Conservation (phyloP, 129 eudicot species). For the Artemisia annua region DNA sequence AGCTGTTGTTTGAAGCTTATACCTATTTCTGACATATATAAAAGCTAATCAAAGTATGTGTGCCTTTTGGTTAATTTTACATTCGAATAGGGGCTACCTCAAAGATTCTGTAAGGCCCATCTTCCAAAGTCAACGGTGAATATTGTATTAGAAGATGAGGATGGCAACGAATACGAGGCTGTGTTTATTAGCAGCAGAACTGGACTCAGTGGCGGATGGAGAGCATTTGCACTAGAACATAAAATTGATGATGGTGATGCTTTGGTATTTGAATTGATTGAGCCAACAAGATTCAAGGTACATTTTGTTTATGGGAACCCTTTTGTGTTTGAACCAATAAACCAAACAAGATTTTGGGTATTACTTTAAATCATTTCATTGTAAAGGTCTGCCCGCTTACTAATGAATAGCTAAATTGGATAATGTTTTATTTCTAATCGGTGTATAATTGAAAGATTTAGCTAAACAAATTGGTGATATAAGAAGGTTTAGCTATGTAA, state of each 20-base stretch:
- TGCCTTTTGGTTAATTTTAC: constrained; percentile 5
- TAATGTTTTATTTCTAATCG: not conserved
- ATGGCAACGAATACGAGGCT: constrained; percentile 57
- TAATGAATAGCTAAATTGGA: too few species aligned
- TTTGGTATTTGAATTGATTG: constrained; percentile 65
- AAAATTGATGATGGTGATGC: constrained; percentile 92
- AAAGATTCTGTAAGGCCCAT: constrained; percentile 53
- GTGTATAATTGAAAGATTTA: not conserved
- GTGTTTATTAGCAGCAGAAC: constrained; percentile 60
- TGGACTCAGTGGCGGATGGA: constrained; percentile 92
- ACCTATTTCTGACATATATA: not conserved
- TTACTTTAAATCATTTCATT: too few species aligned
- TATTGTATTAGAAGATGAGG: constrained; percentile 63
- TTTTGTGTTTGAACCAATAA: not conserved
- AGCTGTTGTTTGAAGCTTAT: not conserved
- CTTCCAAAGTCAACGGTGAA: constrained; percentile 61
- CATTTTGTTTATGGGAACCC: not conserved
- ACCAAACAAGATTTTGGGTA: constrained; percentile 8
- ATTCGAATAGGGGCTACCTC: constrained; percentile 62
- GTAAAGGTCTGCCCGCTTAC: too few species aligned
- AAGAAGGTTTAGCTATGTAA: not conserved
- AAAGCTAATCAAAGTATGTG: not conserved
- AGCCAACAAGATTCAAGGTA: constrained; percentile 71
- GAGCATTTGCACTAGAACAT: constrained; percentile 82
- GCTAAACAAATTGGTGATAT: not conserved